A percentile compares a stretch with the other conserved stretches of the same genome.
phyloP scores from a whole-genome alignment of 352 stramenopile species.

The Globisporangium spiculum region DNA sequence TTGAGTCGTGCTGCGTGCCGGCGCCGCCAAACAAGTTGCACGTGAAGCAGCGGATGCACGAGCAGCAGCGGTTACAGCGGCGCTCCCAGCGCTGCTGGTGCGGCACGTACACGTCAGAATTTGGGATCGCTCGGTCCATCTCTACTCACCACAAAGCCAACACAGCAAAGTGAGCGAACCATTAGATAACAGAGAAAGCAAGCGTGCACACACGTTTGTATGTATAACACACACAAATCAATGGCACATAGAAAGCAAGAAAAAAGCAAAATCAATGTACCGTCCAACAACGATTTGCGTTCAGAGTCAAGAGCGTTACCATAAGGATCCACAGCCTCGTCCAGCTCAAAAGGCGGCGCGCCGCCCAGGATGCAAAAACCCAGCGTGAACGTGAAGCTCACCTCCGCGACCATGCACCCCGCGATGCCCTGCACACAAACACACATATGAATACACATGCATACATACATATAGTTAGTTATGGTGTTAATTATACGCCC shows the following conservation, averaged over 20 bases:
- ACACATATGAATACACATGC: not conserved
- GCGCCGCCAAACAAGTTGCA: constrained; percentile 85
- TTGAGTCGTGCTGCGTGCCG: constrained; percentile 83
- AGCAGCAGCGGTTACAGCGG: constrained; percentile 70
- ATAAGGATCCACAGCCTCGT: constrained; percentile 37
- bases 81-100: constrained; percentile 75
- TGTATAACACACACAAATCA: constrained; percentile 5
- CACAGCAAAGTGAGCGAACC: not conserved
- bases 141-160: constrained; percentile 25
- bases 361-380: constrained; percentile 69
- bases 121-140: constrained; percentile 52
- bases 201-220: not conserved
- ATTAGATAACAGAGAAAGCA: not conserved
- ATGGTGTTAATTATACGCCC: not conserved
- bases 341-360: constrained; percentile 28
- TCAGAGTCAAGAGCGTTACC: constrained; percentile 74
- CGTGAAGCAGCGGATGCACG: constrained; percentile 81
- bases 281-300: constrained; percentile 73
- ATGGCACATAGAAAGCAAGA: constrained; percentile 13
- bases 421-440: constrained; percentile 37
- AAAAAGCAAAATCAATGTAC: constrained; percentile 29
- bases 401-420: constrained; percentile 56
- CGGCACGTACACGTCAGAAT: constrained; percentile 81
- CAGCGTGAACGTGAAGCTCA: constrained; percentile 68
- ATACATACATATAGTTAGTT: not conserved